phyloP scores from a whole-genome alignment of 768 basidiomycete species.

The Mycena filopes region DNA sequence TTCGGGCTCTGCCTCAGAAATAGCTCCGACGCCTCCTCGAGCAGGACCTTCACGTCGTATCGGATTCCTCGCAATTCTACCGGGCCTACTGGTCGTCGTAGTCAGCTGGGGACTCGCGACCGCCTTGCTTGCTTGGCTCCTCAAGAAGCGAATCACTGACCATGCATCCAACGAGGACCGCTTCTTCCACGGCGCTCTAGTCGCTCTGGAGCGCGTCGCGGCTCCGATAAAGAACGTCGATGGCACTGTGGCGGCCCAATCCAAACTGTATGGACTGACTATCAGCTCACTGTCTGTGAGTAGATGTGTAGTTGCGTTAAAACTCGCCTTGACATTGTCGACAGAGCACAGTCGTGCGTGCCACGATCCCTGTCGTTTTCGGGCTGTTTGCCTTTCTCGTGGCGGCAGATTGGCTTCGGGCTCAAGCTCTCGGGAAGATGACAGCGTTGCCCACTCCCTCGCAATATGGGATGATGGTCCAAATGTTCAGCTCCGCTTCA shows the following conservation, averaged over 20 bases:
- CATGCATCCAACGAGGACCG: neutral
- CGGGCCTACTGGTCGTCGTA: neutral
- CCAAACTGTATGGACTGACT: slow-evolving; percentile 1
- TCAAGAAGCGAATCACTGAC: neutral
- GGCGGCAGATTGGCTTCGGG: slow-evolving; percentile 4
- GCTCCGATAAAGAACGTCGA: slow-evolving; percentile 2
- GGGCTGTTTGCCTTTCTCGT: neutral
- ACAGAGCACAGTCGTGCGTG: neutral
- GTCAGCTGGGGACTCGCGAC: slow-evolving; percentile 9
- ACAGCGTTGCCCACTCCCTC: slow-evolving; percentile 3
- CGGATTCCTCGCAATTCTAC: neutral
- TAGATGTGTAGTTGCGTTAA: no score
- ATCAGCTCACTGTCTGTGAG: slow-evolving; percentile 8
- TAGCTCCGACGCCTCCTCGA: no score
- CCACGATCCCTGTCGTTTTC: neutral
- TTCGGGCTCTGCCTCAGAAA: no score
- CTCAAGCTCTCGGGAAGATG: neutral
- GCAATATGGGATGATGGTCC: slow-evolving; percentile 9
- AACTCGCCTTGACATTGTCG: neutral
- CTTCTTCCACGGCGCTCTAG: neutral
- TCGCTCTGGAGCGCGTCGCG: neutral
- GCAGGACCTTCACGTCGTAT: no score
- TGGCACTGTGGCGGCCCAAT: neutral
- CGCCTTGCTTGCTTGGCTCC: slow-evolving; percentile 3
- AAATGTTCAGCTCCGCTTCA: neutral